phyloP scores from a whole-genome alignment of 2,329 filamentous ascomycete species.

The Meredithiella fracta region DNA sequence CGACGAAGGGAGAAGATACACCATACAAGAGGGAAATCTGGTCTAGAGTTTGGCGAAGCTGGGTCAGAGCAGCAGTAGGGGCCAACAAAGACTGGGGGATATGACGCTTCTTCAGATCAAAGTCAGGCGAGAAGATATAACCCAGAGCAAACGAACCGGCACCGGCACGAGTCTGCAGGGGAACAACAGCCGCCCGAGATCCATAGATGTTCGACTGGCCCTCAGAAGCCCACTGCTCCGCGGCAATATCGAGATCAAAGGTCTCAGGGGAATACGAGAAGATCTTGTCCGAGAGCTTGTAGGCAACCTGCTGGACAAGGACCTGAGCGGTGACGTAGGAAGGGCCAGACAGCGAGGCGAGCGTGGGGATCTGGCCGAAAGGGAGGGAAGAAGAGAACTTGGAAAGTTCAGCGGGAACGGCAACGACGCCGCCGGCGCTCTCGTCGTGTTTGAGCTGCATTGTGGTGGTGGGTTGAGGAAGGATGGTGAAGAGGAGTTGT shows the following conservation, averaged over 20 bases:
- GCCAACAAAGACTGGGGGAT: slow-evolving; percentile 84
- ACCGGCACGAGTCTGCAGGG: slow-evolving; percentile 74
- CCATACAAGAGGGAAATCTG: slow-evolving; percentile 84
- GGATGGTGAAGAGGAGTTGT: not conserved
- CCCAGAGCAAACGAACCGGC: slow-evolving; percentile 84
- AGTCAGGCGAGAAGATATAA: slow-evolving; percentile 96
- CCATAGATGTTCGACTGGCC: slow-evolving; percentile 67
- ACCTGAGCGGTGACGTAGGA: slow-evolving; percentile 88
- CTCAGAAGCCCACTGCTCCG: slow-evolving; percentile 56
- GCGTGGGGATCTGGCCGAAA: slow-evolving; percentile 37
- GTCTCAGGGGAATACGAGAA: slow-evolving; percentile 92
- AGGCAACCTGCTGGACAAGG: slow-evolving; percentile 89
- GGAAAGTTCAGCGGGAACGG: slow-evolving; percentile 8
- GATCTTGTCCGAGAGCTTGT: slow-evolving; percentile 88
- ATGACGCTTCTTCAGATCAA: slow-evolving; percentile 77
- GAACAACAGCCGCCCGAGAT: slow-evolving; percentile 58
- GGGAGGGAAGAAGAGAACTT: slow-evolving; percentile 34
- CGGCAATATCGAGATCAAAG: slow-evolving; percentile 76
- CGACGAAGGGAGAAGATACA: slow-evolving; percentile 81
- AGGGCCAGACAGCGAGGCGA: slow-evolving; percentile 58
- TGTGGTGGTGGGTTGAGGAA: not conserved
- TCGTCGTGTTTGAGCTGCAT: slow-evolving; percentile 16
- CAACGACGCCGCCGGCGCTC: slow-evolving; percentile 12
- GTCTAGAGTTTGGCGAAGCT: slow-evolving; percentile 70
- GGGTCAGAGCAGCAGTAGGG: slow-evolving; percentile 64